A percentile compares a stretch with the other conserved stretches of the same genome.
Evolutionary conservation across 1,284 basidiomycete genomes (phyloP).

Genomic region (Leccinum insolens): DNA sequence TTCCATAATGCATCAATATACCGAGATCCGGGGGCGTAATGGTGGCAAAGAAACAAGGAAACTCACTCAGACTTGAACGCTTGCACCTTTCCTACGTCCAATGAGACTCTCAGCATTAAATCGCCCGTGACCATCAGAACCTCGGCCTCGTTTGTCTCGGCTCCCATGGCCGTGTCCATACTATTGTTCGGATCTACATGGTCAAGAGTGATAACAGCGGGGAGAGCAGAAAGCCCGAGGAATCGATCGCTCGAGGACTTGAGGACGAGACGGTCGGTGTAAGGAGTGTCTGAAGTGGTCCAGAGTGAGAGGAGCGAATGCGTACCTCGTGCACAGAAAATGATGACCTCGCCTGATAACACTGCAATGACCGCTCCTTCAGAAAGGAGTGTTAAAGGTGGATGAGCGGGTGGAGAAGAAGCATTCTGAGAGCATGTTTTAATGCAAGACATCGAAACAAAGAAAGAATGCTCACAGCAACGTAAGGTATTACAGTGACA

Average conservation of each 20-base stretch:
- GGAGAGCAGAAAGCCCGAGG: conserved; percentile 64
- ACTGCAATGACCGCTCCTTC: conserved; percentile 60
- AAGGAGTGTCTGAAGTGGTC: conserved; percentile 58
- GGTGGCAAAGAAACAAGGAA: conserved; percentile 25
- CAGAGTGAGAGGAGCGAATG: conserved; percentile 2
- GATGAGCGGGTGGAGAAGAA: conserved; percentile 69
- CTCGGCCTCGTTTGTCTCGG: conserved; percentile 44
- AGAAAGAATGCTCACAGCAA: conserved; percentile 56
- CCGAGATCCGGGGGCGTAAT: conserved; percentile 39
- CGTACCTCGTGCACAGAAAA: conserved; percentile 66
- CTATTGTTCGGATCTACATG: conserved; percentile 19
- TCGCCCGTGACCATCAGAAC: conserved; percentile 67
- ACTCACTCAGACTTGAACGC: conserved; percentile 62
- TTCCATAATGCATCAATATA: conserved; percentile 39
- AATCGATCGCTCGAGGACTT: conserved; percentile 69
- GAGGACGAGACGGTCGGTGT: conserved; percentile 70
- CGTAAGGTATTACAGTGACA: conserved; percentile 68
- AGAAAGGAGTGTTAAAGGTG: conserved; percentile 61
- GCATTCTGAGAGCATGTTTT: conserved; percentile 52
- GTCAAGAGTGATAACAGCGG: conserved; percentile 28
- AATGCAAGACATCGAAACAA: background rate
- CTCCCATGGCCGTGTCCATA: conserved; percentile 14
- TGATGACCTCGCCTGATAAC: conserved; percentile 79
- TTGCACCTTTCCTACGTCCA: conserved; percentile 64
- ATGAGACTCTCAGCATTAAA: conserved; percentile 64